Evolutionary conservation across 495 filamentous ascomycete genomes (phyloP).

Genomic region (Hypoxylon rickii): DNA sequence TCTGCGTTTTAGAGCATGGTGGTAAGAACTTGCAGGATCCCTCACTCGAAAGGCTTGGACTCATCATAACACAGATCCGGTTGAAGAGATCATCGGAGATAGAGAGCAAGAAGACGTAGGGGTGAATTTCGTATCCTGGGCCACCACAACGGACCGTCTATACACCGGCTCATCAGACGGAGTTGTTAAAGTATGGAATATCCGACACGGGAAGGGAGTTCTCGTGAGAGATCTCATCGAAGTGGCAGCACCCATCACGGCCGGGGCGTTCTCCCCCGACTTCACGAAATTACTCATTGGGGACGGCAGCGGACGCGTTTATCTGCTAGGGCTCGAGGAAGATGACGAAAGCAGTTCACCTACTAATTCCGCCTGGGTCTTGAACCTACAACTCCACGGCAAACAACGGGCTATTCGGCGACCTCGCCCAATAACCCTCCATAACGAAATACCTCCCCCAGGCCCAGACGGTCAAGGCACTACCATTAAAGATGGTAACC

Average conservation of each 20-base stretch:
- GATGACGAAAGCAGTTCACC: conserved; percentile 31
- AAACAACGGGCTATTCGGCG: conserved; percentile 37
- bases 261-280: conserved; percentile 75
- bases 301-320: conserved; percentile 73
- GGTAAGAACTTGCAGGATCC: conserved; percentile 28
- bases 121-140: conserved; percentile 82
- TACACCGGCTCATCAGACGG: conserved; percentile 95
- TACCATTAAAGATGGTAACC: too few relatives aligned
- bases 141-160: conserved; percentile 65
- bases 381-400: conserved; percentile 27
- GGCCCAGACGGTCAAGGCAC: too few relatives aligned
- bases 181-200: conserved; percentile 83
- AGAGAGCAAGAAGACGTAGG: conserved; percentile 78
- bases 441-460: conserved; percentile 49
- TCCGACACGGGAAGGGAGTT: conserved; percentile 57
- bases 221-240: conserved; percentile 65
- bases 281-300: conserved; percentile 73
- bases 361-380: conserved; percentile 16
- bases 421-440: conserved; percentile 49
- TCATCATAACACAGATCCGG: conserved; percentile 48
- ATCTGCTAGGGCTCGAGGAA: conserved; percentile 61
- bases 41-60: neutral
- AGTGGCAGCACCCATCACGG: conserved; percentile 58
- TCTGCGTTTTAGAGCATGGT: conserved; percentile 74
- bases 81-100: conserved; percentile 63